Percentiles rank a stretch among this genome's conserved stretches.
Conservation (phyloP, 495 filamentous ascomycete species). For the Cudoniella acicularis region DNA sequence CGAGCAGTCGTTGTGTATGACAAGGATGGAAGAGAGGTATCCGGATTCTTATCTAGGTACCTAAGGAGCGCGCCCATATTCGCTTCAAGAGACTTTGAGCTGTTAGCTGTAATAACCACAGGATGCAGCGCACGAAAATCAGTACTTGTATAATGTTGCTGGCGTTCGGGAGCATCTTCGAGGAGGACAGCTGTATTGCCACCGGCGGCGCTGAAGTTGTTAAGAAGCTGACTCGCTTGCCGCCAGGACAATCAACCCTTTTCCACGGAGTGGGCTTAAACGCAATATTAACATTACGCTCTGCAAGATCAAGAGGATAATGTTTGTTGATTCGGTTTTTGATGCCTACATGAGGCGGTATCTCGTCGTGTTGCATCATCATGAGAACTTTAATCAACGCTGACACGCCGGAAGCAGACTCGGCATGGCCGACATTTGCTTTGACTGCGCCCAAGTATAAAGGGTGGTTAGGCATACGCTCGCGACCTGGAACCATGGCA, state of each 20-base stretch:
- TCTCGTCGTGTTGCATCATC: slow-evolving; percentile 65
- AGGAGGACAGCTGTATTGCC: slow-evolving; percentile 61
- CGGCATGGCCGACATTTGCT: slow-evolving; percentile 85
- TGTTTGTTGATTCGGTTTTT: slow-evolving; percentile 76
- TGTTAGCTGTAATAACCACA: slow-evolving; percentile 55
- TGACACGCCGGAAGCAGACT: slow-evolving; percentile 73
- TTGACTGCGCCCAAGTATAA: slow-evolving; percentile 57
- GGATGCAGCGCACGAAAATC: slow-evolving; percentile 48
- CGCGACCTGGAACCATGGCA: slow-evolving; percentile 72
- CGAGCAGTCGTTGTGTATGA: slow-evolving; percentile 81
- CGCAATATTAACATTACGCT: slow-evolving; percentile 72
- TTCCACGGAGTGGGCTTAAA: slow-evolving; percentile 48
- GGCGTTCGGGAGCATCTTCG: slow-evolving; percentile 47
- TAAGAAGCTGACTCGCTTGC: slow-evolving; percentile 14
- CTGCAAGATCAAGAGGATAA: slow-evolving; percentile 70
- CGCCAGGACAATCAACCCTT: background rate
- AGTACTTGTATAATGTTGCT: slow-evolving; percentile 15
- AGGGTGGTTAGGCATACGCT: slow-evolving; percentile 26
- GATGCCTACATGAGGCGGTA: slow-evolving; percentile 63
- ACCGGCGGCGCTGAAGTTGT: too few relatives aligned
- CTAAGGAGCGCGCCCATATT: slow-evolving; percentile 44
- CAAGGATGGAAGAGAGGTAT: slow-evolving; percentile 49
- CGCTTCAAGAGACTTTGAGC: slow-evolving; percentile 44
- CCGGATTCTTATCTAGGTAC: slow-evolving; percentile 23
- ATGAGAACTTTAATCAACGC: slow-evolving; percentile 67